Evolutionary conservation across 2,329 filamentous ascomycete genomes (phyloP), one percentile per base, ranked within the genome.

Genomic region (Xylaria sp.): DNA sequence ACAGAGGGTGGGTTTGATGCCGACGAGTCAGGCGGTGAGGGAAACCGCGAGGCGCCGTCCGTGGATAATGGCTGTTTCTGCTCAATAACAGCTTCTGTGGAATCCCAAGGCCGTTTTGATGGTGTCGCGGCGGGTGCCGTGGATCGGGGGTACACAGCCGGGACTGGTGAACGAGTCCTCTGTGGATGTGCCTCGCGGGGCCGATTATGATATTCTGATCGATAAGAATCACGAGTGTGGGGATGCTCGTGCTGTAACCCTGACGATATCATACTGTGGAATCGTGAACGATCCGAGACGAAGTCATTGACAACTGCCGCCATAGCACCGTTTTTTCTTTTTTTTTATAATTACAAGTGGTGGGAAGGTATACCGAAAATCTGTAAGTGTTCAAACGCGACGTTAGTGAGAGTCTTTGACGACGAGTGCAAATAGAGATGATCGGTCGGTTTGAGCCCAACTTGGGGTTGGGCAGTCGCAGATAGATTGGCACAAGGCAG

Each of bases 241-340:
- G 82, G 83, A 72, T 84, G 83, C 71, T 82, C 82, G 71, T 82
- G 83, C 71, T 79, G 80, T 71, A 83, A 74, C 59, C 81, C 81
- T 52, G 81, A 80, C 67, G 82, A 81, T 83, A 93, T 91, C 85
- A 90, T 91, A 82, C 85, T 89, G 83, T 89, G 88, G 81, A 91
- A 90, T 81, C 89, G 87, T 75, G 88, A 85, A 74, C 90, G 85
- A 82, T 93, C 90, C 80, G 92, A 87, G 81, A 90, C 89, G 83
- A 90, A 90, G 84, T 95, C 93, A 80, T 87, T 86, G 74, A 90
- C 86, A 80, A 90, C 80, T 81, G 87, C 84, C 77, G 87, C 88
- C 88, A 90, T 90, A 82, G 80, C 85, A 72, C 48, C 65, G 61
- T 60, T 64, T 52, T 46, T 43, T 20, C n/a, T n/a, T n/a, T n/a